Evolutionary conservation across 208 protist species (phyloP).

Genomic region (Trypanosoma theileri): DNA sequence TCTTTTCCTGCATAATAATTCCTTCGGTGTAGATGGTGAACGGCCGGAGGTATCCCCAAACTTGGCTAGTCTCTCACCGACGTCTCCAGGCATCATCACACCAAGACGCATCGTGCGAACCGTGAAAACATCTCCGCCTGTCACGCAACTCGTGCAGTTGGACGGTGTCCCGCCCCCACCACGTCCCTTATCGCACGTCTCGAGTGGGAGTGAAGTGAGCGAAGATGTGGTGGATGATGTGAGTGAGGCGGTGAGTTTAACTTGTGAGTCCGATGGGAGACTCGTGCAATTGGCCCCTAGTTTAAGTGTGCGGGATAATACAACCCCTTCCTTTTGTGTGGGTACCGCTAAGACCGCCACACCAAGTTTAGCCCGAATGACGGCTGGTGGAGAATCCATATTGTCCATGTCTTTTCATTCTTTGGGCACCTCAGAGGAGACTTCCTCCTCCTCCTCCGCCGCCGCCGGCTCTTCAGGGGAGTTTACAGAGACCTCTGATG

Average conservation of each 20-base stretch:
- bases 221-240: constrained; percentile 60
- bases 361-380: background rate
- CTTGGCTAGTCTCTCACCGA: constrained; percentile 3
- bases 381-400: constrained; percentile 2
- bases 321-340: constrained; percentile 7
- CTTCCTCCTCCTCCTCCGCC: constrained; percentile 15
- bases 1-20: background rate
- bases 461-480: constrained; percentile 33
- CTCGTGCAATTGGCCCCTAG: background rate
- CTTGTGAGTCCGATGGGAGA: background rate
- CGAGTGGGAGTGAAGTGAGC: constrained; percentile 41
- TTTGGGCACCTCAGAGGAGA: too few relatives aligned
- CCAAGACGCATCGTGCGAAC: constrained; percentile 65
- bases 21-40: constrained; percentile 2
- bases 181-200: constrained; percentile 33
- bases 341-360: background rate
- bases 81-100: constrained; percentile 18
- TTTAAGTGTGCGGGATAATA: constrained; percentile 32
- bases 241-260: constrained; percentile 53
- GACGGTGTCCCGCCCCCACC: constrained; percentile 26
- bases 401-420: constrained; percentile 7
- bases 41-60: background rate
- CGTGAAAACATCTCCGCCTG: constrained; percentile 35
- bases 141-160: constrained; percentile 65
- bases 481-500: constrained; percentile 14